A percentile compares a stretch with the other conserved stretches of the same genome.
Conservation (phyloP, 129 eudicot genomes). For the Oenanthe sinensis region DNA sequence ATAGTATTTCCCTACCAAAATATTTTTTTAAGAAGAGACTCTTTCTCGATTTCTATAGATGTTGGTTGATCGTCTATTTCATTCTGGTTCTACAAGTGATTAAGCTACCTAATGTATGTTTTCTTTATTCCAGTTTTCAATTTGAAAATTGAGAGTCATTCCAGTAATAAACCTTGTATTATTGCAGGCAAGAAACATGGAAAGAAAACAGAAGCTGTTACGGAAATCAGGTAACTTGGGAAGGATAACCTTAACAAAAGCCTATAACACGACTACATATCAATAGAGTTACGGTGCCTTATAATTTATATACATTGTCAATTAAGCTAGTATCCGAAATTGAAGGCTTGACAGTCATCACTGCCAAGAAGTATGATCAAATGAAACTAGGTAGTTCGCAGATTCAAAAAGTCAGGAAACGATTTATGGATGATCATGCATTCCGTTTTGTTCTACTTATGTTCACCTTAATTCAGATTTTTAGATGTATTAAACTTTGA, state of each 20-base stretch:
- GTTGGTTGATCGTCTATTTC: background rate
- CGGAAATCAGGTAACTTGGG: background rate
- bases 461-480: background rate
- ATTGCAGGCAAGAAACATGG: conserved; percentile 23
- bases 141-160: background rate
- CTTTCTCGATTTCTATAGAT: background rate
- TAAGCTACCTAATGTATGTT: background rate
- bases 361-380: conserved; percentile 1
- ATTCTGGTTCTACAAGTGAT: background rate
- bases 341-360: conserved; percentile 1
- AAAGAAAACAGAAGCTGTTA: conserved; percentile 12
- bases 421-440: background rate
- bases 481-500: background rate
- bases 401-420: background rate
- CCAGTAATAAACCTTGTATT: background rate
- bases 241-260: background rate
- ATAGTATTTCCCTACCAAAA: background rate
- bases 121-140: background rate
- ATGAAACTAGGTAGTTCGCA: conserved; percentile 1
- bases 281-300: background rate
- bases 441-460: conserved; percentile 1
- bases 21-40: background rate
- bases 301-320: background rate
- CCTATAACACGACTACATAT: background rate
- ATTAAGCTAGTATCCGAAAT: background rate